Conservation (phyloP, 1,139 yeast species). For the Suhomyces chickasaworum region DNA sequence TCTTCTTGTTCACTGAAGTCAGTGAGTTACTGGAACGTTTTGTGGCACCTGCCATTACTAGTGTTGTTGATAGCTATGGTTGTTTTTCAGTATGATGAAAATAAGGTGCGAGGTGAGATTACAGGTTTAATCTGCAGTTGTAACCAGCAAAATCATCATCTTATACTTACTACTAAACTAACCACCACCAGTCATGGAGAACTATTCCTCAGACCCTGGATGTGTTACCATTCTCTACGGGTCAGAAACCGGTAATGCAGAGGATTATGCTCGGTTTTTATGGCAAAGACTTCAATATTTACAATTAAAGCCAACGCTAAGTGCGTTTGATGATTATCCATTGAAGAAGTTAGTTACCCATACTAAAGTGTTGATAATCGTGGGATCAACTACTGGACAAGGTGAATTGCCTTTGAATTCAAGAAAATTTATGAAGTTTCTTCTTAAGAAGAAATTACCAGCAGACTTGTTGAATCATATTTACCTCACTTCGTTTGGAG, state of each 20-base stretch:
- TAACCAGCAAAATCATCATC: slow-evolving; percentile 1
- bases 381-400: slow-evolving; percentile 94
- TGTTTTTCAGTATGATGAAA: slow-evolving; percentile 3
- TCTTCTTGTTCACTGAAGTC: slow-evolving; percentile 17
- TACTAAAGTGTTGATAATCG: slow-evolving; percentile 55
- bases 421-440: slow-evolving; percentile 67
- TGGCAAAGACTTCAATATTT: slow-evolving; percentile 58
- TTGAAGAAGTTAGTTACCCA: slow-evolving; percentile 51
- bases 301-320: slow-evolving; percentile 52
- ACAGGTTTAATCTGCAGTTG: neutral
- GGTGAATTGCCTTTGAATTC: slow-evolving; percentile 90
- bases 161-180: too few species aligned
- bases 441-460: slow-evolving; percentile 71
- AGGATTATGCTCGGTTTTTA: slow-evolving; percentile 76
- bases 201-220: slow-evolving; percentile 5
- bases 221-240: slow-evolving; percentile 72
- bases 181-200: neutral
- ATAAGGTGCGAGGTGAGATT: neutral
- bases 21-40: slow-evolving; percentile 15
- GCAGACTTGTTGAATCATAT: slow-evolving; percentile 61
- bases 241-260: slow-evolving; percentile 91
- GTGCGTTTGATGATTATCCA: slow-evolving; percentile 66
- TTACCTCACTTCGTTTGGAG: slow-evolving; percentile 73
- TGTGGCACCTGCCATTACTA: slow-evolving; percentile 14
- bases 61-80: neutral